phyloP scores from a whole-genome alignment of 257 asterid genomes.

The Nicotiana otophora region DNA sequence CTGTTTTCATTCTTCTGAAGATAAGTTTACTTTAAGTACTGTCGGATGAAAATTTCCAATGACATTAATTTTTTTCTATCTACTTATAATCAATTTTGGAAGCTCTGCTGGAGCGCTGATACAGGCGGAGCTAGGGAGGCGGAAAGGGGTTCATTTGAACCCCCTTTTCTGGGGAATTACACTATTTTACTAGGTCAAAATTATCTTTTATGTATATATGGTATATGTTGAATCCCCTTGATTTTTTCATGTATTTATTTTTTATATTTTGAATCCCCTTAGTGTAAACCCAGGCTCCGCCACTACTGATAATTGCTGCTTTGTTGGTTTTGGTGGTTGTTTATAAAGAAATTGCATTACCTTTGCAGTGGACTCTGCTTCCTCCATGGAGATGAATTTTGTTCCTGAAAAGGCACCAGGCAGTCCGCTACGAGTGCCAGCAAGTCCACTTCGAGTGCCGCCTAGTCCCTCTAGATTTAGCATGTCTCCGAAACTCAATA shows the following conservation, averaged over 20 bases:
- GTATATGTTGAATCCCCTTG: no score
- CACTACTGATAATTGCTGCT: neutral
- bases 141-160: no score
- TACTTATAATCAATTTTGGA: neutral
- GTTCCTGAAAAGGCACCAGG: constrained; percentile 50
- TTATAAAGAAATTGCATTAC: constrained; percentile 10
- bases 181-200: no score
- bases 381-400: constrained; percentile 56
- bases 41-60: neutral
- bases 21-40: neutral
- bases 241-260: no score
- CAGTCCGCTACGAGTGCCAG: constrained; percentile 70
- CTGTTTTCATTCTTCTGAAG: neutral
- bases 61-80: neutral
- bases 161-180: no score
- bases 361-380: constrained; percentile 54
- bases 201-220: no score
- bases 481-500: constrained; percentile 78
- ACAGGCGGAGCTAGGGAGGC: no score
- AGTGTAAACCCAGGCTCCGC: no score
- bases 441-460: constrained; percentile 73
- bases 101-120: neutral
- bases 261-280: no score
- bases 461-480: constrained; percentile 95
- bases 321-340: neutral